Evolutionary conservation across 1,139 yeast genomes (phyloP), one percentile per base, ranked within the genome.

Genomic region (Candida sp.): DNA sequence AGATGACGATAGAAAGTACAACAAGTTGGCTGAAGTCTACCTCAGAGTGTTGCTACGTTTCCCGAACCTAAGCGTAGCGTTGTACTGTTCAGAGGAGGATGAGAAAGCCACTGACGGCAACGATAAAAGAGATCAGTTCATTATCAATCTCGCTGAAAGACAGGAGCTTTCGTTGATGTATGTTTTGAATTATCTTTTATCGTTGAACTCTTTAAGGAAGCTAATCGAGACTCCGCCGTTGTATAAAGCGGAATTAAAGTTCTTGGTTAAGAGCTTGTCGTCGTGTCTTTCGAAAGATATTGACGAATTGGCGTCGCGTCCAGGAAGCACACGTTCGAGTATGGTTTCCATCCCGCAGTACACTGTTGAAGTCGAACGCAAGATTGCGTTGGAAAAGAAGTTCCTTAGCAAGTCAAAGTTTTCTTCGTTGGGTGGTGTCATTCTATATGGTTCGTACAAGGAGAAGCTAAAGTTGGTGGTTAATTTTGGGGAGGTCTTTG

Each of bases 151-250:
- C 11, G 23, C 44, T 3, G 71, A 66, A 43, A 61, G 78, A 48
- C 75, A 69, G 46, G 78, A 75, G 50, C 62, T 73, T 8, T 65
- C 78, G 3, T 58, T 73, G 47, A 46, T 72, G 52, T 74, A 61
- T 47, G 51, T 70, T 1, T 48, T 74, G 22, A 73, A 73, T 50
- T 61, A 62, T 49, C 51, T 72, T 22, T 54, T 70, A 12, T 56
- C 61, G 25, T 48, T 67, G 17, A 51, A 58, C 2, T 62, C 59
- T 31, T 49, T 73, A 42, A 55, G 57, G n/a, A 63, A 66, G 32
- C 46, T 70, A 7, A 47, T 67, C 0, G 54, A 58, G 4, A 65
- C 67, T 1, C 53, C 62, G 1, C 33, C 51, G 5, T 40, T 58
- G 11, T 67, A 63, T 46, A 49, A 52, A 25, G 35, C 51, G 0